phyloP scores from a whole-genome alignment of 73 alveolate genomes.

The Diophrys appendiculata region DNA sequence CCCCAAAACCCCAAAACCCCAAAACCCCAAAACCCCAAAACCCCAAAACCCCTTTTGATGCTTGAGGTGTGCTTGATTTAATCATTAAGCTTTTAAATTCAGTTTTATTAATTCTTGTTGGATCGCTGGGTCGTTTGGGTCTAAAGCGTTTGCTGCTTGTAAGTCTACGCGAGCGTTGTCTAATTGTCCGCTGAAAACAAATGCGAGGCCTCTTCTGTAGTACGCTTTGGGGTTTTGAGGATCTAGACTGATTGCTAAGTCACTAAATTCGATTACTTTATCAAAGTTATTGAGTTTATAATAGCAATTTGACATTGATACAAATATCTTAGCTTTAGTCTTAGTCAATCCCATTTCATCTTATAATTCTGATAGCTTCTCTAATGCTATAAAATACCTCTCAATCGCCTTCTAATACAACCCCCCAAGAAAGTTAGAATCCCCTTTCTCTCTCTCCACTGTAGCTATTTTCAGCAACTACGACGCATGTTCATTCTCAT shows the following conservation, averaged over 20 bases:
- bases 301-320: constrained; percentile 20
- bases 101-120: constrained; percentile 8
- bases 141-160: constrained; percentile 13
- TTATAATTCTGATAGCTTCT: constrained; percentile 6
- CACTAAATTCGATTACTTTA: constrained; percentile 34
- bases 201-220: constrained; percentile 24
- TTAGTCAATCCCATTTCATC: constrained; percentile 5
- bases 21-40: constrained; percentile 19
- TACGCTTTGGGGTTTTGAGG: constrained; percentile 8
- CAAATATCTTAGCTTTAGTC: constrained; percentile 9
- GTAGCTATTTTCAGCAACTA: constrained; percentile 1
- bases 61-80: no score
- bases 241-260: constrained; percentile 45
- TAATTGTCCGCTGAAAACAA: background rate
- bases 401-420: constrained; percentile 32
- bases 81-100: no score
- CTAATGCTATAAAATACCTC: background rate
- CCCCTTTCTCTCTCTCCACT: constrained; percentile 29
- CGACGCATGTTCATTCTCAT: constrained; percentile 5
- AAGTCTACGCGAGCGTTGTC: constrained; percentile 4
- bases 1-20: no score
- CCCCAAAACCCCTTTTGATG: constrained; percentile 16
- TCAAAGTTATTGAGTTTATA: constrained; percentile 21
- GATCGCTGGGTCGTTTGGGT: constrained; percentile 15
- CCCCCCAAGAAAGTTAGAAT: constrained; percentile 13